Base-by-base conservation (phyloP, 202 grass and related monocot species). In the Zoysia matrella region DNA sequence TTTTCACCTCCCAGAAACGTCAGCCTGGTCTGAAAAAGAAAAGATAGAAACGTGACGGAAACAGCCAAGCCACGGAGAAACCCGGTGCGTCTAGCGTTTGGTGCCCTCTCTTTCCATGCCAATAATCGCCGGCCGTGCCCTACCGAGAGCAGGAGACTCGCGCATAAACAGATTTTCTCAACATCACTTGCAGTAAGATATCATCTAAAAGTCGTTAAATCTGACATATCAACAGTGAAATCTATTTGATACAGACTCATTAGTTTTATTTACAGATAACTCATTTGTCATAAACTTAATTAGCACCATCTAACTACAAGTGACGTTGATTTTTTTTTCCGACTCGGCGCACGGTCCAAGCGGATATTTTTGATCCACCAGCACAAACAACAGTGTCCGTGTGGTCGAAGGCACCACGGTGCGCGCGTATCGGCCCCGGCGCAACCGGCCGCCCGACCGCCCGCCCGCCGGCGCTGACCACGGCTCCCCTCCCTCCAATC, bases 291-390 rank as follows among this genome's bases (percentile, higher is more conserved):
- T 36, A 36, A 36, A 36, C 1, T 36, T 36, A 36, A 36, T 36
- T 36, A 36, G 30, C 30, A 1, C 30, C 30, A 36, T 36, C 22
- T 36, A 36, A 36, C 30, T 36, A 1, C 30, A 30, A 30, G 22
- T 30, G 30, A 36, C 1, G 0, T 36, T 36, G 30, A 36, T 36
- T 36, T 36, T 36, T 22, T 36, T 36, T 36, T 1, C 30, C 30
- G 41, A 68, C 73, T 51, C 49, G 50, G 15, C 4, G 78, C 56
- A 1, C 73, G 18, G 49, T 55, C 65, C 49, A 8, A 6, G 55
- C 76, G 49, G 87, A 81, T 89, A 81, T 72, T 89, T 89, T 85
- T 81, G 48, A 55, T 10, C 30, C 43, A 58, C 49, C 51, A 57
- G 44, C 84, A 44, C 48, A 5, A 78, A 11, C 61, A 36, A 15